A percentile compares a stretch with the other conserved stretches of the same genome.
Evolutionary conservation across 495 filamentous ascomycete genomes (phyloP).

Genomic region (Staphylotrichum tortipilum): DNA sequence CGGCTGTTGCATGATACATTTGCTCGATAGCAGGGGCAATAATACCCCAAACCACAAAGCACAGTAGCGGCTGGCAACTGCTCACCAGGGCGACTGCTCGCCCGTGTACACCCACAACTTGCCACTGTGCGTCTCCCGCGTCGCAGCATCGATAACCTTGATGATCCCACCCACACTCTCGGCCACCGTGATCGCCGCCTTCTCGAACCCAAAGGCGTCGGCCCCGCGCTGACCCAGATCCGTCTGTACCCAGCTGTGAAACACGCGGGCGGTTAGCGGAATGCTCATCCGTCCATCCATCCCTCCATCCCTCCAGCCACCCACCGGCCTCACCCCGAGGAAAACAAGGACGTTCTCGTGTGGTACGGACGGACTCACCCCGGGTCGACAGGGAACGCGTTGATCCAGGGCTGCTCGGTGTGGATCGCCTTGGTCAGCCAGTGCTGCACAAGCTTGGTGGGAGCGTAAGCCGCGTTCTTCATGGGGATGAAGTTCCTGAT

Average conservation of each 20-base stretch:
- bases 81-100: neutral
- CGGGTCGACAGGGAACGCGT: slow-evolving; percentile 26
- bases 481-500: neutral
- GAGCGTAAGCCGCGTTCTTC: slow-evolving; percentile 29
- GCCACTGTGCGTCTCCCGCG: slow-evolving; percentile 32
- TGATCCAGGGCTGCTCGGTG: slow-evolving; percentile 29
- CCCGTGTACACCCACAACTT: slow-evolving; percentile 18
- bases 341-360: no score
- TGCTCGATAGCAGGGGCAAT: slow-evolving; percentile 36
- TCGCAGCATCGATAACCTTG: slow-evolving; percentile 29
- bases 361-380: slow-evolving; percentile 1
- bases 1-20: slow-evolving; percentile 17
- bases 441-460: slow-evolving; percentile 31
- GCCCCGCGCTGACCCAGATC: slow-evolving; percentile 40
- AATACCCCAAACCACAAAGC: slow-evolving; percentile 4
- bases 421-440: slow-evolving; percentile 33
- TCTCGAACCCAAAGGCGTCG: slow-evolving; percentile 23
- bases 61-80: neutral
- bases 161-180: slow-evolving; percentile 31
- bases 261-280: no score
- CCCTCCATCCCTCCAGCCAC: no score
- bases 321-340: no score
- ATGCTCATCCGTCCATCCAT: no score
- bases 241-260: slow-evolving; percentile 27
- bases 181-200: slow-evolving; percentile 25